A percentile compares a stretch with the other conserved stretches of the same genome.
Evolutionary conservation across 2,329 filamentous ascomycete genomes (phyloP).

Genomic region (Diplodia corticola): DNA sequence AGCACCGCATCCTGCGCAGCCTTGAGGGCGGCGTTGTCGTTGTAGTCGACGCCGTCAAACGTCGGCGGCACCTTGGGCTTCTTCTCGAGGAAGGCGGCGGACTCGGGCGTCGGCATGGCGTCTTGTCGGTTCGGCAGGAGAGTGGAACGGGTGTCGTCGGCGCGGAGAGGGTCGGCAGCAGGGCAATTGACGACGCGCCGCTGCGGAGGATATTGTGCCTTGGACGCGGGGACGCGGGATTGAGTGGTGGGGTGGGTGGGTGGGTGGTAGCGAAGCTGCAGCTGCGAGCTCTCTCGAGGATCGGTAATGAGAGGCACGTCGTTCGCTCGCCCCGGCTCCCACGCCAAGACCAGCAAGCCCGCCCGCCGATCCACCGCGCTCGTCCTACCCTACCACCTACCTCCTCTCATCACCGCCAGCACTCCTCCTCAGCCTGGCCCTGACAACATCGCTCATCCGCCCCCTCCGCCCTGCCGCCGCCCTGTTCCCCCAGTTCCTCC

Average conservation of each 20-base stretch:
- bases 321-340: constrained; percentile 8
- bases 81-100: constrained; percentile 75
- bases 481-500: constrained; percentile 27
- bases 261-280: background rate
- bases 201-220: background rate
- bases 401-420: background rate
- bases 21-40: constrained; percentile 78
- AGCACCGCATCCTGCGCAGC: constrained; percentile 79
- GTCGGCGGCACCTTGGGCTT: constrained; percentile 80
- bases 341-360: background rate
- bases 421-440: constrained; percentile 18
- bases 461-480: background rate
- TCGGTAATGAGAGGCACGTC: constrained; percentile 17
- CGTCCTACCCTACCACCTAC: background rate
- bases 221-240: background rate
- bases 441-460: constrained; percentile 14
- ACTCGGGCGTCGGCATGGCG: constrained; percentile 80
- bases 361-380: constrained; percentile 1
- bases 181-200: constrained; percentile 11
- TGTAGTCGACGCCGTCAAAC: constrained; percentile 84
- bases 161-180: background rate
- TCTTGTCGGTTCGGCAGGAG: constrained; percentile 18
- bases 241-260: background rate
- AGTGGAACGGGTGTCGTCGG: background rate
- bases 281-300: background rate